Evolutionary conservation across 306 rosid genomes (phyloP).

Genomic region (Citrullus amarus): DNA sequence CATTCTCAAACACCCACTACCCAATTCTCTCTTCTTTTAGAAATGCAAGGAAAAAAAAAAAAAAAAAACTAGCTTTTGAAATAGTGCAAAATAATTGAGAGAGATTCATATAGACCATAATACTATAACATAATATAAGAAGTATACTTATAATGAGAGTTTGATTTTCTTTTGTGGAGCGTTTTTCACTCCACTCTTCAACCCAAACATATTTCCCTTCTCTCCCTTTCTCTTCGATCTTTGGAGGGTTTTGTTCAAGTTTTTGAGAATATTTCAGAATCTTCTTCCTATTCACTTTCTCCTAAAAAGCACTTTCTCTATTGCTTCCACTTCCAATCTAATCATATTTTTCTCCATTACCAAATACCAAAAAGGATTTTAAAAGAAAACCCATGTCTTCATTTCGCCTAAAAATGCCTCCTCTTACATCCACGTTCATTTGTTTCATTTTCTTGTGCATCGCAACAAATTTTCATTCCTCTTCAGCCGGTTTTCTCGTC

Average conservation of each 20-base stretch:
- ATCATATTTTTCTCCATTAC: conserved; percentile 19
- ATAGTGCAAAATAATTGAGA: conserved; percentile 1
- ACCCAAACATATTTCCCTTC: conserved; percentile 8
- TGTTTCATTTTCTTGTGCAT: conserved; percentile 11
- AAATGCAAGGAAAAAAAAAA: background rate
- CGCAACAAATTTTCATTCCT: background rate
- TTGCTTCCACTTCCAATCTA: background rate
- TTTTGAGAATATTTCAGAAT: conserved; percentile 19
- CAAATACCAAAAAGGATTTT: background rate
- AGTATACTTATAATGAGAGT: no score
- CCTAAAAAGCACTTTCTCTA: background rate
- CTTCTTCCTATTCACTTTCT: conserved; percentile 9
- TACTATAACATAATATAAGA: background rate
- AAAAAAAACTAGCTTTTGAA: background rate
- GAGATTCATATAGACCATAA: background rate
- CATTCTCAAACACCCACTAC: conserved; percentile 21
- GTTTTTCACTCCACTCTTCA: conserved; percentile 14
- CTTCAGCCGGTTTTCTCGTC: conserved; percentile 42
- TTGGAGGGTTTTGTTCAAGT: background rate
- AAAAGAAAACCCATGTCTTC: background rate
- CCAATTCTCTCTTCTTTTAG: background rate
- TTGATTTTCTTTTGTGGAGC: conserved; percentile 1
- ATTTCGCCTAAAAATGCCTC: conserved; percentile 18
- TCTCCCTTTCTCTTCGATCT: conserved; percentile 8
- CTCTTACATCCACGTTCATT: conserved; percentile 17